phyloP scores from a whole-genome alignment of 345 rosid genomes.

The Ricinus communis region DNA sequence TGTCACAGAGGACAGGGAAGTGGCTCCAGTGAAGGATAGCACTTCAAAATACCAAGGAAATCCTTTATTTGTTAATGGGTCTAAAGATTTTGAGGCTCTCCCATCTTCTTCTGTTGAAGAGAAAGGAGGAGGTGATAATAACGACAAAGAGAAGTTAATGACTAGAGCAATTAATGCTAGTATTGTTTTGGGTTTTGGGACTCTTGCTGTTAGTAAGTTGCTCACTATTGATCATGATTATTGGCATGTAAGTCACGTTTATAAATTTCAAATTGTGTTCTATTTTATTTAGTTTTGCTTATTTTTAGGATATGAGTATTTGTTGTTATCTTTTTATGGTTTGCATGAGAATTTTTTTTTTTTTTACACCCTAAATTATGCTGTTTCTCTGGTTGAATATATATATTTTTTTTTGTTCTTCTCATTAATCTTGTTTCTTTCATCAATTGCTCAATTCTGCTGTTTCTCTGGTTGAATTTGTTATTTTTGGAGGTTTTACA shows the following conservation, averaged over 20 bases:
- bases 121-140: slow-evolving; percentile 8
- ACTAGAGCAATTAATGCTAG: slow-evolving; percentile 68
- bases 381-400: no score
- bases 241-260: slow-evolving; percentile 78
- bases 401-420: background rate
- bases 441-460: background rate
- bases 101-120: slow-evolving; percentile 24
- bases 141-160: slow-evolving; percentile 38
- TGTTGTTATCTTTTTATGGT: background rate
- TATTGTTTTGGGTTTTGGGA: slow-evolving; percentile 78
- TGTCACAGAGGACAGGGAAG: slow-evolving; percentile 54
- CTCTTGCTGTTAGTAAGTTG: slow-evolving; percentile 69
- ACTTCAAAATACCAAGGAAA: slow-evolving; percentile 24
- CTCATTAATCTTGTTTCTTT: background rate
- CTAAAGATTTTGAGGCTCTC: slow-evolving; percentile 29
- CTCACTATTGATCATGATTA: slow-evolving; percentile 85
- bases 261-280: background rate
- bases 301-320: slow-evolving; percentile 1
- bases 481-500: slow-evolving; percentile 3
- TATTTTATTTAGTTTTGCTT: background rate
- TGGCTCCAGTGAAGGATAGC: slow-evolving; percentile 28
- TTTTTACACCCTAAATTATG: no score
- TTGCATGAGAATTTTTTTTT: background rate
- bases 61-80: slow-evolving; percentile 21
- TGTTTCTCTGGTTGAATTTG: background rate